phyloP scores from a whole-genome alignment of 2,329 filamentous ascomycete genomes.

The Alternaria triticimaculans region DNA sequence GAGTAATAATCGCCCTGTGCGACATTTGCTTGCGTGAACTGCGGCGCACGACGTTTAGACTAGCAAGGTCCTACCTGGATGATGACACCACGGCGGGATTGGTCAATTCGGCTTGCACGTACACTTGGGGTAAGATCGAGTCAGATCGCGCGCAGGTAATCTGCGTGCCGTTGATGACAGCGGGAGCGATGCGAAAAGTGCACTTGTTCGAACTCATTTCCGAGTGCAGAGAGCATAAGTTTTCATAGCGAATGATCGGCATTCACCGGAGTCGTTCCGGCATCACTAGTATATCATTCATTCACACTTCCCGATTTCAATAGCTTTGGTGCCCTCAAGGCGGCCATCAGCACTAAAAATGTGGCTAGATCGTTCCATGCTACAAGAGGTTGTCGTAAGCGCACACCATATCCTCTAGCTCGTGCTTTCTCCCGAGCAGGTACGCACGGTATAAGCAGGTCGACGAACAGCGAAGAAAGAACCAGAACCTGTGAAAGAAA shows the following conservation, averaged over 20 bases:
- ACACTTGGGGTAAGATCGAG: background rate
- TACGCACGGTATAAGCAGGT: slow-evolving; percentile 26
- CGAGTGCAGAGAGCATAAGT: background rate
- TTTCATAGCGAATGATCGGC: background rate
- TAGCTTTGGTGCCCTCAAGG: background rate
- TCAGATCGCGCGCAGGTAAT: background rate
- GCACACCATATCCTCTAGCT: background rate
- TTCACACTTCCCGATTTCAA: background rate
- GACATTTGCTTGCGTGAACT: background rate
- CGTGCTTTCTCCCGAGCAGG: slow-evolving; percentile 11
- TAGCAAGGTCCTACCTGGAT: background rate
- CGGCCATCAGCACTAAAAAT: background rate
- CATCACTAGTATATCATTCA: background rate
- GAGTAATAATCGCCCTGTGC: background rate
- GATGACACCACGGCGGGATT: background rate
- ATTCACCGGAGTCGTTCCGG: background rate
- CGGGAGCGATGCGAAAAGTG: background rate
- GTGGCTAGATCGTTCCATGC: background rate
- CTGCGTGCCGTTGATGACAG: background rate
- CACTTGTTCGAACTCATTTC: background rate
- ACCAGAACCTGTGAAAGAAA: slow-evolving; percentile 15
- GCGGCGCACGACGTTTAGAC: background rate
- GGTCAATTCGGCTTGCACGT: background rate
- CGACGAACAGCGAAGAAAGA: slow-evolving; percentile 8
- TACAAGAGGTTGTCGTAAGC: background rate